Evolutionary conservation across 768 basidiomycete species (phyloP), one percentile per base, ranked within the genome.

Genomic region (Mycena galopus): DNA sequence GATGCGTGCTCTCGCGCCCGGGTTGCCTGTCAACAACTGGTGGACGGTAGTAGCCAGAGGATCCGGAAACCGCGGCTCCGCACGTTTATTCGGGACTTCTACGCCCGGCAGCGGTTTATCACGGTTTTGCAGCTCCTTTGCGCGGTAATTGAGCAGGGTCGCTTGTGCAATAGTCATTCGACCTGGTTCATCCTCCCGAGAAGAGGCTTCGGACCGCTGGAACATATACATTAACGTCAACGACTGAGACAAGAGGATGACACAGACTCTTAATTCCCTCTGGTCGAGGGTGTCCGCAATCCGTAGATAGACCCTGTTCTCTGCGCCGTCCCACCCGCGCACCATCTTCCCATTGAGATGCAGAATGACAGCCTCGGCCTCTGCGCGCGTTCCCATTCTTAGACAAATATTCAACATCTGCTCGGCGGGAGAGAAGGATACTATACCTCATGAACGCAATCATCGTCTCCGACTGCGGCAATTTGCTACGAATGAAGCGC

Each of bases 391-490:
- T 64, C 89, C 88, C 39, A 90, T 80, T 51, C 90, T 90, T 68
- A 12, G 25, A 27, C 29, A 51, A 11, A 47, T 47, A 21, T 17
- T 21, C 29, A 44, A 27, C 27, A 23, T 16, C 5, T 6, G 19
- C 8, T 8, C 55, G 5, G 65, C 19, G 58, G 37, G 32, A 53
- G 16, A 6, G 14, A 23, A 53, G 21, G 57, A 44, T 4, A 11
- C 72, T 84, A 19, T 64, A 90, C 89, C 90, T 83, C 63, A 90
- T 88, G 61, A 90, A 90, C 11, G 89, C 89, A 65, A 90, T 90
- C 64, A 89, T 88, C 55, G 89, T 82, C 32, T 85, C 85, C 11
- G 88, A 88, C 50, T 84, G 82, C 42, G 86, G 88, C n/a, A 90
- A 73, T 67, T 87, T 84, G 9, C 88, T 90, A 73, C 86, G 86